These are phyloP conservation scores for Aspergillus oerlinghausenensis DNA, from an alignment of 2,329 filamentous ascomycete species.

Conservation along the genomic window DNA sequence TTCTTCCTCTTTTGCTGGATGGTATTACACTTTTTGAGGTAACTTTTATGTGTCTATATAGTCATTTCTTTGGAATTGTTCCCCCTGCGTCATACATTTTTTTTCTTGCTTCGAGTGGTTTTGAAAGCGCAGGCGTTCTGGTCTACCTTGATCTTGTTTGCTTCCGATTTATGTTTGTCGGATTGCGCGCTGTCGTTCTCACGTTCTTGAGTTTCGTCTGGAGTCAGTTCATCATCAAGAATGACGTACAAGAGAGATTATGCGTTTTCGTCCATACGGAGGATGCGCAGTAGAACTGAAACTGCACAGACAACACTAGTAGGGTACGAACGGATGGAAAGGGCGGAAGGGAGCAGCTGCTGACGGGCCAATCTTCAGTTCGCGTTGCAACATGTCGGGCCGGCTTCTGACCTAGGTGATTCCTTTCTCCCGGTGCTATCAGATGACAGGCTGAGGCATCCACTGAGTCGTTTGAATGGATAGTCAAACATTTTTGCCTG, in stretches of 20 bases:
- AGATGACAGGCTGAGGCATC: neutral
- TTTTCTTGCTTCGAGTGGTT: slow-evolving; percentile 12
- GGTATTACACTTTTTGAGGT: slow-evolving; percentile 79
- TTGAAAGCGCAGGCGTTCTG: slow-evolving; percentile 31
- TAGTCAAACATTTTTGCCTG: neutral
- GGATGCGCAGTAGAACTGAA: neutral
- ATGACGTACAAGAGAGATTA: neutral
- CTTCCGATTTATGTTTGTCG: slow-evolving; percentile 3
- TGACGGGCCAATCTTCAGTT: neutral
- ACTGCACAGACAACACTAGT: neutral
- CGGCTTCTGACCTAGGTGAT: neutral
- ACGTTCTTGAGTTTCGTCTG: neutral
- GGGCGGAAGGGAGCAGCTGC: neutral
- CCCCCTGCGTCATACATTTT: slow-evolving; percentile 1
- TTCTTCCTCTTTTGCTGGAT: slow-evolving; percentile 93
- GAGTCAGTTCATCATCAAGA: neutral
- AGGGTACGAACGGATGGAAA: neutral
- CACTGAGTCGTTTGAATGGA: neutral
- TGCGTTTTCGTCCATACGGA: neutral
- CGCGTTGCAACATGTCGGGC: neutral
- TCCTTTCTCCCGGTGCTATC: neutral
- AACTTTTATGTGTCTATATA: slow-evolving; percentile 20
- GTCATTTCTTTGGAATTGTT: neutral
- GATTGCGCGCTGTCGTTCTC: neutral
- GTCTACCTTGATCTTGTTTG: slow-evolving; percentile 3